phyloP scores from a whole-genome alignment of 768 basidiomycete genomes.

The Trametes elegans region DNA sequence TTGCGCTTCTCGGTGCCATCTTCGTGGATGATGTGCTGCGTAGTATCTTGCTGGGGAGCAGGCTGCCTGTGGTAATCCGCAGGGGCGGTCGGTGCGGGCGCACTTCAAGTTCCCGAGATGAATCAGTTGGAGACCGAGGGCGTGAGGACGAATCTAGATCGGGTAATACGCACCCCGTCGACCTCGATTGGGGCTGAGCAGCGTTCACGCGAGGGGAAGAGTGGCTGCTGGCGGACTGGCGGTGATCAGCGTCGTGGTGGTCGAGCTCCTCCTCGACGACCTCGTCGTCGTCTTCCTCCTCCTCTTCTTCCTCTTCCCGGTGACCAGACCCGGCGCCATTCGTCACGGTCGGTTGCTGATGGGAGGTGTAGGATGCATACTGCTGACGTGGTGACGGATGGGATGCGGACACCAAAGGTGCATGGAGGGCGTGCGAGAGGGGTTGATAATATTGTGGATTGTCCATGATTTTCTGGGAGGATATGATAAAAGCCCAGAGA shows the following conservation, averaged over 20 bases:
- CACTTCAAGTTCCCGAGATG: conserved; percentile 24
- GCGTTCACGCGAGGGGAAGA: conserved; percentile 27
- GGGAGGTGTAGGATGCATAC: conserved; percentile 30
- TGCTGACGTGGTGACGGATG: conserved; percentile 27
- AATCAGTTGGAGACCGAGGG: conserved; percentile 14
- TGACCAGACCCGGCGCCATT: conserved; percentile 25
- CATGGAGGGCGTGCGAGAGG: conserved; percentile 74
- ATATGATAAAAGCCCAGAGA: conserved; percentile 23
- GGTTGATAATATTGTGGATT: conserved; percentile 83
- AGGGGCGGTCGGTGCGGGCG: conserved; percentile 23
- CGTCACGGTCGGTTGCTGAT: conserved; percentile 29
- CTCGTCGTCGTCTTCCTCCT: conserved; percentile 78
- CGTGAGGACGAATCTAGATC: conserved; percentile 18
- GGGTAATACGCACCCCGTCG: conserved; percentile 30
- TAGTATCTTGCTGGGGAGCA: conserved; percentile 30
- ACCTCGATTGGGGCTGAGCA: conserved; percentile 25
- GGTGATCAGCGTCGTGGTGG: conserved; percentile 25
- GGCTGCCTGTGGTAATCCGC: conserved; percentile 22
- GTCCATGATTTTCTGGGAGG: conserved; percentile 42
- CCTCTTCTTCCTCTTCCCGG: conserved; percentile 55
- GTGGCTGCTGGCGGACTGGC: conserved; percentile 31
- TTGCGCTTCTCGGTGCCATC: conserved; percentile 59
- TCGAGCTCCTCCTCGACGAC: conserved; percentile 66
- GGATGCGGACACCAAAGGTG: conserved; percentile 37
- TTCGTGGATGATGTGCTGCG: conserved; percentile 24